These are phyloP conservation scores for Vigna radiata DNA, from an alignment of 306 rosid species.

Conservation along the genomic window DNA sequence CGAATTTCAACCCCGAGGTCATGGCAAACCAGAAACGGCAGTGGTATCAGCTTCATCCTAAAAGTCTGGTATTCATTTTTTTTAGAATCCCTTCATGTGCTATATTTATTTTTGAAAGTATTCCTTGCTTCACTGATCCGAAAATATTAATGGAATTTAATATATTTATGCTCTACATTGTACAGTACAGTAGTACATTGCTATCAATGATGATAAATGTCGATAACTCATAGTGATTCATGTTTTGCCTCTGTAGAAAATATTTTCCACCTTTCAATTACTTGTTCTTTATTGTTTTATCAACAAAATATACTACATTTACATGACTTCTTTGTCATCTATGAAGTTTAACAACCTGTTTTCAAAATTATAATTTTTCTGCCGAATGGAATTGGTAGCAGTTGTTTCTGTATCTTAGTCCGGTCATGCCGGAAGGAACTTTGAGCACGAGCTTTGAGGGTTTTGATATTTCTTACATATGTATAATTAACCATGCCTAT, in stretches of 20 bases:
- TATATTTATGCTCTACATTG: neutral
- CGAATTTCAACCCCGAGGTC: constrained; percentile 81
- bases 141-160: constrained; percentile 7
- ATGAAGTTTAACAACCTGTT: constrained; percentile 20
- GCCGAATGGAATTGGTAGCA: constrained; percentile 10
- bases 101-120: constrained; percentile 15
- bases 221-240: constrained; percentile 1
- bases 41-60: constrained; percentile 96
- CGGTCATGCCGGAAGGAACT: constrained; percentile 6
- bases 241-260: constrained; percentile 26
- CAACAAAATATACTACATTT: neutral
- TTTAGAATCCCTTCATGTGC: constrained; percentile 34
- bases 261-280: constrained; percentile 17
- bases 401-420: neutral
- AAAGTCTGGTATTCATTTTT: constrained; percentile 64
- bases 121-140: constrained; percentile 29
- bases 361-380: constrained; percentile 1
- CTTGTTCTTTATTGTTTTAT: constrained; percentile 4
- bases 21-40: constrained; percentile 93
- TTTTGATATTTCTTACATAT: constrained; percentile 6
- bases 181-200: neutral
- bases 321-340: neutral
- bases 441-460: constrained; percentile 14
- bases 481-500: constrained; percentile 9
- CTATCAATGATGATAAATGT: constrained; percentile 11